Base-by-base conservation (phyloP, 345 rosid species). In the Raphanus sativus region DNA sequence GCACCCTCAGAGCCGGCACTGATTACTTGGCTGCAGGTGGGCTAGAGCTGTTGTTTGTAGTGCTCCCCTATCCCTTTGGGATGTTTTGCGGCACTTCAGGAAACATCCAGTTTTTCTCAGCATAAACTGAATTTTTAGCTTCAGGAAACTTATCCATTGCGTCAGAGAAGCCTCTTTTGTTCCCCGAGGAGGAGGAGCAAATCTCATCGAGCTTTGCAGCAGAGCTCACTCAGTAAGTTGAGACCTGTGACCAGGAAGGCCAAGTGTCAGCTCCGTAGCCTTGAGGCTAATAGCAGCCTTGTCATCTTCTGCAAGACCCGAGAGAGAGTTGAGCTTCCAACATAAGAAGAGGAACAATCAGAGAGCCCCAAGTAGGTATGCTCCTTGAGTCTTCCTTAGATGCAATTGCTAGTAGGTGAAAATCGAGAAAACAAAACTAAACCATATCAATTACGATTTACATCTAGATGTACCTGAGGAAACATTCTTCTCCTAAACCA, bases 251-350 rank as follows among this genome's bases (percentile, higher is more conserved):
- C 98, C 96, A 0, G 98, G 98, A 75, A 91, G 97, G 33, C 98
- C 96, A 4, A 94, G 97, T 63, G 90, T 85, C 62, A 94, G 73
- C 74, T 94, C 98, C 0, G 96, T 89, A n/a, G 97, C 97, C 83
- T 89, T 91, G 66, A 93, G 68, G 77, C 93, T 89, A 63, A 90
- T 83, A 71, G 78, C 85, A 67, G 65, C 86, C 84, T 85, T 89
- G 56, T 75, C 84, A 62, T 81, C 21, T 21, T 21, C 21, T 21
- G 21, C 89, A 67, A 84, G 80, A 64, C 83, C 83, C 0, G 89
- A 86, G 65, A 86, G 90, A 17, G 90, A 17, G 82, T 85, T 3
- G 89, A 91, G 73, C 94, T 90, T 72, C 88, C 96, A 69, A 87
- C 94, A 3, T 93, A 90, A 5, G 54, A 45, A 45, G 54, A 45